Evolutionary conservation across 495 filamentous ascomycete species (phyloP), one percentile per base, ranked within the genome.

Genomic region (Pyronema domesticum): DNA sequence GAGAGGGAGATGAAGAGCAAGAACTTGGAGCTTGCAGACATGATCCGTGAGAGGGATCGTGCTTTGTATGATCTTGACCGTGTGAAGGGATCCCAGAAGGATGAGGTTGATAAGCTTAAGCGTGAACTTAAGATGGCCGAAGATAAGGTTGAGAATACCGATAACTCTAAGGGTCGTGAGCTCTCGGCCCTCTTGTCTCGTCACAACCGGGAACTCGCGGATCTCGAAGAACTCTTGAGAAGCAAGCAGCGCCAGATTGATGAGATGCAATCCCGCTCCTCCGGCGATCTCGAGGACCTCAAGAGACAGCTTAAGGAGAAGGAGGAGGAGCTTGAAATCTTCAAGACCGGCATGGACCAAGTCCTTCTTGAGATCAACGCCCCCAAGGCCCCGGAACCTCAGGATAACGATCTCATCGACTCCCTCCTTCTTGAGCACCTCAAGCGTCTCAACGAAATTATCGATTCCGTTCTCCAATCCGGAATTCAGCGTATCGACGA

Each of bases 1-100:
- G 86, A 95, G 70, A 80, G 89, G 8, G 91, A 98, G 69, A 82
- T 96, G 64, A 98, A 98, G 75, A 94, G 88, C 18, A 98, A 95
- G 78, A 98, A 96, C 66, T 74, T 96, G 14, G 93, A 98, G 69
- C 72, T 98, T 43, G 91, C 91, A 49, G 89, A 96, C 67, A 95
- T 98, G 91, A 98, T 98, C 55, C 80, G 91, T 5, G 91, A 98
- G 68, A 76, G 91, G 62, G 91, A 98, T 66, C 79, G 91, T 60
- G 91, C 91, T n/a, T 68, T 94, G 40, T 86, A 95, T 57, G 93
- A 98, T 44, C 80, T 85, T 58, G 91, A 98, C 64, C 80, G 91
- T 46, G 64, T 84, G 18, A 78, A 75, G 46, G 93, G 91, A 47
- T 82, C 79, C 40, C 88, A 93, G 67, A 86, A 84, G 64, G 91